Percentiles rank a stretch among this genome's conserved stretches.
Conservation (phyloP, 768 basidiomycete genomes). For the Mycena crocata region DNA sequence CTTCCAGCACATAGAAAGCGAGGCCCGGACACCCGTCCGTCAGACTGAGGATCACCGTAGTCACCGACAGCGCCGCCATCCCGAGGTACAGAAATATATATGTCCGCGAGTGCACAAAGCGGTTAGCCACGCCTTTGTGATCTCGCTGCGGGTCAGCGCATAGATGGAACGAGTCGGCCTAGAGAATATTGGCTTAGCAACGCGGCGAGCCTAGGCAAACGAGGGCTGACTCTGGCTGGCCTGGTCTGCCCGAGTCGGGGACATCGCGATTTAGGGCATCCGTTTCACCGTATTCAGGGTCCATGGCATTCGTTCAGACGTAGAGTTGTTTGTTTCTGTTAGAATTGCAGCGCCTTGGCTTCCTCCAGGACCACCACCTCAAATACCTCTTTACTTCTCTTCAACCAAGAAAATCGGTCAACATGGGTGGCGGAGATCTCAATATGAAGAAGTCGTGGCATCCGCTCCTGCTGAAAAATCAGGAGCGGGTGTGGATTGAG, state of each 20-base stretch:
- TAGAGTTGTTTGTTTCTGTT: conserved; percentile 3
- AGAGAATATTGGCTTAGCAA: conserved; percentile 34
- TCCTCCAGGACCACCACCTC: conserved; percentile 25
- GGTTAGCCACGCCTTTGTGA: conserved; percentile 87
- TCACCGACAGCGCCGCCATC: conserved; percentile 89
- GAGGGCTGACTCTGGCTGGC: conserved; percentile 46
- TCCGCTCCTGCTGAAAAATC: conserved; percentile 96
- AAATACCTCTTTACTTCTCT: conserved; percentile 13
- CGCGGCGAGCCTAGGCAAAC: conserved; percentile 20
- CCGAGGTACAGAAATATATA: conserved; percentile 91
- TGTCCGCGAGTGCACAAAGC: conserved; percentile 87
- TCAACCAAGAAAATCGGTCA: conserved; percentile 50
- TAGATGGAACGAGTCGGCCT: conserved; percentile 88
- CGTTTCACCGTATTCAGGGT: conserved; percentile 50
- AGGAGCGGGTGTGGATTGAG: conserved; percentile 99
- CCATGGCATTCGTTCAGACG: conserved; percentile 28
- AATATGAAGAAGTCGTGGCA: conserved; percentile 99
- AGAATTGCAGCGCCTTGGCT: conserved; percentile 7
- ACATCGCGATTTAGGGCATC: conserved; percentile 49
- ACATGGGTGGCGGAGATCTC: conserved; percentile 98
- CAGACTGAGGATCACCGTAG: conserved; percentile 87
- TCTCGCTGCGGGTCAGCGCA: conserved; percentile 84
- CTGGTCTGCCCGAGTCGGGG: conserved; percentile 31
- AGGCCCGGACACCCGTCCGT: conserved; percentile 87
- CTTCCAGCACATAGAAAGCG: conserved; percentile 90